Conservation (phyloP, 2,329 filamentous ascomycete species). For the Fusarium secorum region DNA sequence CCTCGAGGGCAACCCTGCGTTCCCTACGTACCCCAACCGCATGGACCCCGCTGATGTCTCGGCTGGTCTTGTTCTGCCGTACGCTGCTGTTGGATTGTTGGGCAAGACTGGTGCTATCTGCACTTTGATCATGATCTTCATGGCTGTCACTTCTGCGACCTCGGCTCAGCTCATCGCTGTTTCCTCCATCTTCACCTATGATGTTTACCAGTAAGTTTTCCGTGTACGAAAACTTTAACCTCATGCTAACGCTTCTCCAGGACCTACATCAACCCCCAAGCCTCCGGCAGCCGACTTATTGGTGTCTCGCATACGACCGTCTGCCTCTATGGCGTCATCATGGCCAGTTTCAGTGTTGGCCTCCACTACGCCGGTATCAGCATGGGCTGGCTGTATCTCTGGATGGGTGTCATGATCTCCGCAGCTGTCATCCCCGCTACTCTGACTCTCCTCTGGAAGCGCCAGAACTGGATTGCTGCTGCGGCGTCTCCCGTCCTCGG, state of each 20-base stretch:
- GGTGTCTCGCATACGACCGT: conserved; percentile 81
- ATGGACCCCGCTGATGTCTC: conserved; percentile 67
- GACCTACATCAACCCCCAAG: conserved; percentile 71
- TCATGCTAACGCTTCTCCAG: background rate
- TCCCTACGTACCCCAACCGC: conserved; percentile 59
- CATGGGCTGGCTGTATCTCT: conserved; percentile 88
- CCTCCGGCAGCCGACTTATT: conserved; percentile 78
- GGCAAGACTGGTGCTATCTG: conserved; percentile 49
- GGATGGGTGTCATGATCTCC: conserved; percentile 93
- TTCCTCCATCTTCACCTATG: conserved; percentile 72
- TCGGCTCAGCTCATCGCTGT: conserved; percentile 87
- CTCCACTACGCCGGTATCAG: conserved; percentile 77
- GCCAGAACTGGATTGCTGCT: conserved; percentile 78
- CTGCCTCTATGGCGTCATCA: conserved; percentile 73
- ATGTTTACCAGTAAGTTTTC: conserved; percentile 18
- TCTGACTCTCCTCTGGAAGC: conserved; percentile 80
- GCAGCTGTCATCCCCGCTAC: conserved; percentile 84
- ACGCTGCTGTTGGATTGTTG: conserved; percentile 82
- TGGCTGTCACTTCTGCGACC: conserved; percentile 82
- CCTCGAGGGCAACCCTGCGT: conserved; percentile 61
- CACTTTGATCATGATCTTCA: conserved; percentile 40
- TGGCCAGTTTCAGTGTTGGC: conserved; percentile 80
- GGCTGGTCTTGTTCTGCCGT: conserved; percentile 84
- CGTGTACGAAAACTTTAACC: rapidly evolving
- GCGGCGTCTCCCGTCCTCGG: conserved; percentile 73